phyloP scores from a whole-genome alignment of 768 basidiomycete genomes.

The Gautieria morchelliformis region DNA sequence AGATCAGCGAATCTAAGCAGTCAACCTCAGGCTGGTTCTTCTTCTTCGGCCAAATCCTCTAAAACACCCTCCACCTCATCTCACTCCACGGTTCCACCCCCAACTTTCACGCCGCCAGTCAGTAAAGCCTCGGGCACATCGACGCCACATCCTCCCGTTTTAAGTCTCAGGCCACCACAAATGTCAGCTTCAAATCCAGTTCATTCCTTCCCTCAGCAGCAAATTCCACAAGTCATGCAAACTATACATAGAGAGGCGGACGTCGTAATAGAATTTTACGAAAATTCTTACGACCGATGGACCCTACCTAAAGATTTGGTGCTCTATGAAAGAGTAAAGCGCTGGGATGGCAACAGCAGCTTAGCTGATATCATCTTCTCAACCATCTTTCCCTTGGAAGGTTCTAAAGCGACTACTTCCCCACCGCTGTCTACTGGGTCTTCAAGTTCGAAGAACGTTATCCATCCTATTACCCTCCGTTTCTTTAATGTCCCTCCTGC shows the following conservation, averaged over 20 bases:
- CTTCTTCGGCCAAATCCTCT: neutral
- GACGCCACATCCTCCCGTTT: neutral
- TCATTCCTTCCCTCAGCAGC: neutral
- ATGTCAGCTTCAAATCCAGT: neutral
- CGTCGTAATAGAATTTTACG: slow-evolving; percentile 62
- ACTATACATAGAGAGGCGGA: slow-evolving; percentile 51
- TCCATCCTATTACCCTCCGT: slow-evolving; percentile 23
- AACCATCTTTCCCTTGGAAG: slow-evolving; percentile 35
- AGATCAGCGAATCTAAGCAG: slow-evolving; percentile 7
- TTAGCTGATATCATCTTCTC: slow-evolving; percentile 31
- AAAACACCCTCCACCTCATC: slow-evolving; percentile 10
- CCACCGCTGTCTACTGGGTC: slow-evolving; percentile 9
- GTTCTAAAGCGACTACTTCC: slow-evolving; percentile 9
- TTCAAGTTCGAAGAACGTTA: slow-evolving; percentile 21
- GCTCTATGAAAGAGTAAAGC: slow-evolving; percentile 33
- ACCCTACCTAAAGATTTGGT: slow-evolving; percentile 54
- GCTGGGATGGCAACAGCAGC: slow-evolving; percentile 17
- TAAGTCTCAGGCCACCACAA: slow-evolving; percentile 3
- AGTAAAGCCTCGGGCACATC: neutral
- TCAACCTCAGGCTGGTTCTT: neutral
- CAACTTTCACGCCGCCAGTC: slow-evolving; percentile 7
- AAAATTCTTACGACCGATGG: slow-evolving; percentile 54
- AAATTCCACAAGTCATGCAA: slow-evolving; percentile 2
- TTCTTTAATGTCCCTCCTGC: slow-evolving; percentile 37
- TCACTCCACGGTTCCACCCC: slow-evolving; percentile 7